These are phyloP conservation scores for Leishmania braziliensis DNA, from an alignment of 208 protist species.

Conservation along the genomic window DNA sequence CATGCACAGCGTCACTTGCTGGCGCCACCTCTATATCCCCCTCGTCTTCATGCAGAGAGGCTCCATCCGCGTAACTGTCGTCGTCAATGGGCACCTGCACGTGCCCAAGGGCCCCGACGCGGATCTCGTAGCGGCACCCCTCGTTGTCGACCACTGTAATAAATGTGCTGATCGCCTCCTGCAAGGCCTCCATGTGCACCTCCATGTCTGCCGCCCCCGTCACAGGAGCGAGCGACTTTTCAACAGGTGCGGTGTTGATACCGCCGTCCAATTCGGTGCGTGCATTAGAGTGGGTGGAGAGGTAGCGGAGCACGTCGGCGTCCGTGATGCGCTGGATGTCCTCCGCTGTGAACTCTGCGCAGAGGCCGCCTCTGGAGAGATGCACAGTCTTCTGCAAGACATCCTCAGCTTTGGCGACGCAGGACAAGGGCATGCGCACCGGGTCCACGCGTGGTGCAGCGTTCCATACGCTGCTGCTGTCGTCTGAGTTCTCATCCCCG, in stretches of 20 bases:
- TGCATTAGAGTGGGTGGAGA: neutral
- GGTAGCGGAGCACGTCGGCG: slow-evolving; percentile 55
- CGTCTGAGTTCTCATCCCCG: neutral
- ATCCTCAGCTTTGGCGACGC: slow-evolving; percentile 56
- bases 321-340: slow-evolving; percentile 68
- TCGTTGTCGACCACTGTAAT: slow-evolving; percentile 87
- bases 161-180: slow-evolving; percentile 70
- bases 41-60: neutral
- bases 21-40: neutral
- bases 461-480: no score
- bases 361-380: slow-evolving; percentile 48
- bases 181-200: slow-evolving; percentile 45
- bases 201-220: slow-evolving; percentile 37
- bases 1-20: neutral
- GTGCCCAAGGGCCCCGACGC: slow-evolving; percentile 43
- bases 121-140: slow-evolving; percentile 71
- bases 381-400: slow-evolving; percentile 48
- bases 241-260: neutral
- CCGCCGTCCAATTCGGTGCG: neutral
- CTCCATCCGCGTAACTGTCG: slow-evolving; percentile 2
- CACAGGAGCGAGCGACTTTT: neutral
- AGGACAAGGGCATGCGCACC: slow-evolving; percentile 39
- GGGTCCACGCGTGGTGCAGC: neutral
- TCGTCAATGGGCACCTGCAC: slow-evolving; percentile 64
- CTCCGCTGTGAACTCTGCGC: slow-evolving; percentile 51